Conservation (phyloP, 352 stramenopile species). For the Pythium rhizo-oryzae region DNA sequence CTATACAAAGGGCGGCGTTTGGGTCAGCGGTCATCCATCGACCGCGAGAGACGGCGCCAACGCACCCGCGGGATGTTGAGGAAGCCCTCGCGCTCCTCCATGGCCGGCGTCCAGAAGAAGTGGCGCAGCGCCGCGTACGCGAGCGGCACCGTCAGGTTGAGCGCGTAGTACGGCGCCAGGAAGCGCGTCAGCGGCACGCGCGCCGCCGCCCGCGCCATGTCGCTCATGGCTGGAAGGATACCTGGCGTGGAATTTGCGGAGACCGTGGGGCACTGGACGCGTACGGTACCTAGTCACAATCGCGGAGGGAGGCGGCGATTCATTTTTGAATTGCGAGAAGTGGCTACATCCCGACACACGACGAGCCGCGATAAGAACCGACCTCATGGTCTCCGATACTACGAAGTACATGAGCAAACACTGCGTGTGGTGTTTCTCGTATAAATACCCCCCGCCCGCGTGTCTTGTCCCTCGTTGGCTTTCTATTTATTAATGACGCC, state of each 20-base stretch:
- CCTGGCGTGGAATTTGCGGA: neutral
- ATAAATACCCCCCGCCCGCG: neutral
- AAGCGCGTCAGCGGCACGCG: constrained; percentile 43
- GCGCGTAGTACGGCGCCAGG: constrained; percentile 70
- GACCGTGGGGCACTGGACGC: too few relatives aligned
- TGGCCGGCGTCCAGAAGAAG: constrained; percentile 37
- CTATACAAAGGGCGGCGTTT: constrained; percentile 16
- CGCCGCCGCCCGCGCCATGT: neutral
- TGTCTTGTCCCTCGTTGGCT: too few relatives aligned
- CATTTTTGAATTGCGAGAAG: neutral
- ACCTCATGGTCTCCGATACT: too few relatives aligned
- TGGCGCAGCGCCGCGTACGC: constrained; percentile 61
- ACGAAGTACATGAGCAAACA: too few relatives aligned
- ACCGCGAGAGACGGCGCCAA: neutral
- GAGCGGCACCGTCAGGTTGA: constrained; percentile 56
- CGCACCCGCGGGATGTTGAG: constrained; percentile 60
- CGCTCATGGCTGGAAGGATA: neutral
- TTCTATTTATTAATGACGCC: too few relatives aligned
- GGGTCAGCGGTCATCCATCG: too few relatives aligned
- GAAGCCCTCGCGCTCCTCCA: constrained; percentile 60
- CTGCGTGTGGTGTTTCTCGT: too few relatives aligned
- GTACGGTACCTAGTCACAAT: neutral
- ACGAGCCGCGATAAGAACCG: constrained; percentile 1
- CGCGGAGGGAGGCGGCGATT: neutral
- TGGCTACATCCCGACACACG: neutral